Base-by-base conservation (phyloP, 1,284 basidiomycete species). In the Sporisorium graminicola region DNA sequence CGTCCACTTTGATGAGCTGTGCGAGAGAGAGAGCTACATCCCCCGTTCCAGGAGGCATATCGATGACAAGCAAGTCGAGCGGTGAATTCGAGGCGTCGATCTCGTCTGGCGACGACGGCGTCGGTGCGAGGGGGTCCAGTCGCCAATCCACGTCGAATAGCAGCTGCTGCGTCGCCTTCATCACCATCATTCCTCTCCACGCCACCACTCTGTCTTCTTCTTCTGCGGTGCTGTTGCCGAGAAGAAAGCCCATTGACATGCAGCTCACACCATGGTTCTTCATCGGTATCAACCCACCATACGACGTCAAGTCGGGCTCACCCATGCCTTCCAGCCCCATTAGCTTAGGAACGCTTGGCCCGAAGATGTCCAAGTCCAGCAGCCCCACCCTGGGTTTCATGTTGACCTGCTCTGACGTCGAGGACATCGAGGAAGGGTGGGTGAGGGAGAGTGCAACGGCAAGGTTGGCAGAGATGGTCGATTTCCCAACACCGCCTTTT, bases 181-280 rank as follows among this genome's bases (percentile, higher is more conserved):
- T 95, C 2, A 99, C 97, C 96, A 99, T 98, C 54, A 98, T 90
- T 1, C 96, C 96, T 42, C 96, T 89, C 96, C 96, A 99, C 26
- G 96, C 94, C 20, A 98, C 90, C 0, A 75, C 65, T 24, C 54
- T 53, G n/a, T 70, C 67, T 37, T 69, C 72, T 22, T 64, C 65
- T 9, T 44, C 40, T 10, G 35, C 56, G 4, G 55, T 13, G 2
- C 50, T 49, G 53, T 66, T 66, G 9, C 65, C 65, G 2, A 89
- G 84, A 3, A 90, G 85, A 71, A 89, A 99, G 0, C 95, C 96
- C 91, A 99, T 98, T 2, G 94, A 97, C 96, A 99, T 98, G 81
- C 93, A 94, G 24, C 93, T 91, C 5, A 99, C 86, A 3, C 94
- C 93, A 84, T 99, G 95, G 83, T 97, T 98, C 35, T 89, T 89